Conservation (phyloP, 495 filamentous ascomycete genomes). For the Glarea lozoyensis region DNA sequence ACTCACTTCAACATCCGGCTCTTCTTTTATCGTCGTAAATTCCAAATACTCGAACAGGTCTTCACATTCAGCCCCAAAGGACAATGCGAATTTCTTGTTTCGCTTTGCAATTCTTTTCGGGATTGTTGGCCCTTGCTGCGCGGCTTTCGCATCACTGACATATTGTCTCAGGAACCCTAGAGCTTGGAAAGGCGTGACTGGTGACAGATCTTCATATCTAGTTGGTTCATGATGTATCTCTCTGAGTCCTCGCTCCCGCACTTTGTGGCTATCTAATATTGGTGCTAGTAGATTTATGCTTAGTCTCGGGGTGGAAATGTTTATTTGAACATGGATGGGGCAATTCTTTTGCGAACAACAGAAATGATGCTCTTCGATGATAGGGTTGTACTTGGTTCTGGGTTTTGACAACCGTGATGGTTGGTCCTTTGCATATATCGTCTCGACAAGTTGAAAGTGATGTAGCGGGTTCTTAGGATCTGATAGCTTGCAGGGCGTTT, state of each 20-base stretch:
- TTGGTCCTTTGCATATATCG: slow-evolving; percentile 3
- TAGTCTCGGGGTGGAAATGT: slow-evolving; percentile 16
- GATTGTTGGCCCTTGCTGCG: not conserved
- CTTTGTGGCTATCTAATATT: slow-evolving; percentile 8
- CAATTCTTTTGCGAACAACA: slow-evolving; percentile 14
- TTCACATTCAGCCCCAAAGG: slow-evolving; percentile 20
- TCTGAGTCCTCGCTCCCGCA: slow-evolving; percentile 10
- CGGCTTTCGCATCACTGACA: slow-evolving; percentile 13
- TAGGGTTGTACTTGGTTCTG: slow-evolving; percentile 16
- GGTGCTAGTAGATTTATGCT: slow-evolving; percentile 1
- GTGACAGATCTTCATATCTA: slow-evolving; percentile 8
- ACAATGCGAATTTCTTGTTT: slow-evolving; percentile 22
- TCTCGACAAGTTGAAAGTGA: slow-evolving; percentile 11
- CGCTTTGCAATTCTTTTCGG: slow-evolving; percentile 16
- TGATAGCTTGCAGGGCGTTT: slow-evolving; percentile 11
- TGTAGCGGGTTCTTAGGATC: slow-evolving; percentile 18
- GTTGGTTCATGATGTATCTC: slow-evolving; percentile 17
- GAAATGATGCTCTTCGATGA: slow-evolving; percentile 13
- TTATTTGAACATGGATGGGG: slow-evolving; percentile 14
- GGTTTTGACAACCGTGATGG: not conserved
- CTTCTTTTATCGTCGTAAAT: slow-evolving; percentile 8
- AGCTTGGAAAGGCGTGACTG: slow-evolving; percentile 6
- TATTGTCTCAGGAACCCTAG: slow-evolving; percentile 17
- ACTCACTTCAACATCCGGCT: slow-evolving; percentile 9
- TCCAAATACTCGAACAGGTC: slow-evolving; percentile 17